These are phyloP conservation scores for Stereum hirsutum DNA, from an alignment of 1,284 basidiomycete genomes.

Conservation along the genomic window DNA sequence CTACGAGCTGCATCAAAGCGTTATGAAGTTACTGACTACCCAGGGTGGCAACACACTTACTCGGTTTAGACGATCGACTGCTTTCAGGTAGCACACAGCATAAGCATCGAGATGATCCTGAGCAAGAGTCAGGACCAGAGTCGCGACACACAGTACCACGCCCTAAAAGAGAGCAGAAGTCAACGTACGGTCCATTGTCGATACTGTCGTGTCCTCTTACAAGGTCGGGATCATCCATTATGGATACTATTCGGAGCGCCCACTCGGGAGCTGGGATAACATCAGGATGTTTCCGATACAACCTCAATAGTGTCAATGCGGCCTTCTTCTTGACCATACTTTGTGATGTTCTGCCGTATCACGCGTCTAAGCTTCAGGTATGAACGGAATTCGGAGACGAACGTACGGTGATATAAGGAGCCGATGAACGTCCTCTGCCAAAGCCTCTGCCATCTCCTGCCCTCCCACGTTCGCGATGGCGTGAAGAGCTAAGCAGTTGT, in stretches of 20 bases:
- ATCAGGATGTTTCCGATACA: constrained; percentile 95
- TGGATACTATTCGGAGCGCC: constrained; percentile 88
- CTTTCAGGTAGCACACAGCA: constrained; percentile 88
- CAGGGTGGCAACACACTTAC: constrained; percentile 34
- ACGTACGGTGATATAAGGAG: constrained; percentile 92
- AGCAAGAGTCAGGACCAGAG: constrained; percentile 89
- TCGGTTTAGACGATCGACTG: constrained; percentile 82
- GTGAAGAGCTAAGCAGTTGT: constrained; percentile 94
- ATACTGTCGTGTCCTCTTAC: constrained; percentile 28
- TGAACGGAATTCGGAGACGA: neutral
- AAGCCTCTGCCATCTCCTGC: constrained; percentile 95
- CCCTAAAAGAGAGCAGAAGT: no score
- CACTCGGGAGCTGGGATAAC: constrained; percentile 92
- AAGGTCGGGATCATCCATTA: constrained; percentile 92
- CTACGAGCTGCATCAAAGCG: constrained; percentile 55
- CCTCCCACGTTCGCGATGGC: constrained; percentile 98
- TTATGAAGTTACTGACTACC: constrained; percentile 10
- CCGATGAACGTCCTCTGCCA: constrained; percentile 90
- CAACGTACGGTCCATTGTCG: no score
- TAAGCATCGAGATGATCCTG: constrained; percentile 91
- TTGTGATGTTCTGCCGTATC: constrained; percentile 69
- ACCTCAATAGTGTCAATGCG: constrained; percentile 83
- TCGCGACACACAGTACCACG: constrained; percentile 91
- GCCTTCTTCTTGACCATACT: constrained; percentile 99
- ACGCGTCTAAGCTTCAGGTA: neutral